Base-by-base conservation (phyloP, 805 yeast genomes). In the Monosporozyma unispora region DNA sequence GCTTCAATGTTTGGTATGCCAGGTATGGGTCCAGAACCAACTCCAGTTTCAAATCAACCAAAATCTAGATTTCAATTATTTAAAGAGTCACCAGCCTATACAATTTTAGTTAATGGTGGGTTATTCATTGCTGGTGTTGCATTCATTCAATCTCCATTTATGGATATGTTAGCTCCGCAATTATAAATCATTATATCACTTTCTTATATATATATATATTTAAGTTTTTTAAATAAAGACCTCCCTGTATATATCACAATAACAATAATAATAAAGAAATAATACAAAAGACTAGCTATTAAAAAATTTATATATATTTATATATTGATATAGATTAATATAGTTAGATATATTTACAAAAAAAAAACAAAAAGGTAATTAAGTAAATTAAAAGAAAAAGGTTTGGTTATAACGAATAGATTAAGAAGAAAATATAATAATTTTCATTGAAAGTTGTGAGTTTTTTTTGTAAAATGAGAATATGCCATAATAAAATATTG, bases 91-190 rank as follows among this genome's bases (percentile, higher is more conserved):
- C 93, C 93, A 53, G 75, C 74, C 14, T 84, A 73, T 71, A 80
- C 87, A 50, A 71, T 84, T 49, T 74, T 79, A 45, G 65, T 84
- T 42, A 84, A 85, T 67, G 79, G 77, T 51, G 74, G 73, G 38
- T 72, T 84, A 53, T 85, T 86, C 61, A 78, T 77, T 50, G 79
- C 84, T 45, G 93, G 93, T 64, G 85, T 84, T 57, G 79, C 80
- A 22, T 78, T 85, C 66, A 78, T 86, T 57, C 87, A 82, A 71
- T 82, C 89, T 45, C 84, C 90, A 57, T 69, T 83, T 60, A 82
- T 83, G 87, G 91, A 84, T 50, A 78, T 82, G 79, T 70, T 85
- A 70, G 89, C 84, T 59, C 93, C 93, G 47, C 91, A 84, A 67
- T 74, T 67, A 48, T 66, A 56, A 58, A 27, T 10, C n/a, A n/a